These are phyloP conservation scores for Cryomyces minteri DNA, from an alignment of 495 filamentous ascomycete genomes.

Conservation along the genomic window DNA sequence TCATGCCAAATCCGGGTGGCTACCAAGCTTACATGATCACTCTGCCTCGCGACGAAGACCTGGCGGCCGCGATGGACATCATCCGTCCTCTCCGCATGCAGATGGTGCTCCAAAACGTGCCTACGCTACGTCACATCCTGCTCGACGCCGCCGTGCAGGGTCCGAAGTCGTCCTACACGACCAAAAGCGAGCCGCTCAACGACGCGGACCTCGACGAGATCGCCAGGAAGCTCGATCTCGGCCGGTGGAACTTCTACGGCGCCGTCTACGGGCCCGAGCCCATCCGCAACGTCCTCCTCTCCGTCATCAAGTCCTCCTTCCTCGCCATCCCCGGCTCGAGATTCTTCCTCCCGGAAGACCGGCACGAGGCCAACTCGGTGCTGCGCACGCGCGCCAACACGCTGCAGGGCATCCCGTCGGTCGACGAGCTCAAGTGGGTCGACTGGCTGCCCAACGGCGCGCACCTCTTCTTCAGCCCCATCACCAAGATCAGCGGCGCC, in stretches of 20 bases:
- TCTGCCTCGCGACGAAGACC: slow-evolving; percentile 31
- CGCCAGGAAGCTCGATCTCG: slow-evolving; percentile 21
- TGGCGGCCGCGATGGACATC: slow-evolving; percentile 31
- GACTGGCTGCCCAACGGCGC: slow-evolving; percentile 38
- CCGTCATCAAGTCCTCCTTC: slow-evolving; percentile 28
- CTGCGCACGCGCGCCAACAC: slow-evolving; percentile 23
- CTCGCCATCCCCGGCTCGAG: slow-evolving; percentile 23
- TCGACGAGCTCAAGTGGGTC: slow-evolving; percentile 34
- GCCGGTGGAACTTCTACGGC: slow-evolving; percentile 38
- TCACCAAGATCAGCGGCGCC: slow-evolving; percentile 29
- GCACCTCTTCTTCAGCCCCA: slow-evolving; percentile 38
- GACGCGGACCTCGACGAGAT: slow-evolving; percentile 19
- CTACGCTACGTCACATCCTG: slow-evolving; percentile 28
- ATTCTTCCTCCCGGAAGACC: slow-evolving; percentile 25
- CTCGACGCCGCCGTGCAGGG: slow-evolving; percentile 28
- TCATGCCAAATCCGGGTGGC: slow-evolving; percentile 31
- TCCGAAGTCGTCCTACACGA: not conserved
- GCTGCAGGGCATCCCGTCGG: slow-evolving; percentile 27
- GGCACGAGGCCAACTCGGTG: slow-evolving; percentile 13
- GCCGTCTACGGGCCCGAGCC: slow-evolving; percentile 30
- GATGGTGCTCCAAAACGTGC: slow-evolving; percentile 32
- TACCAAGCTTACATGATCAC: slow-evolving; percentile 34
- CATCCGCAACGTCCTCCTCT: slow-evolving; percentile 24
- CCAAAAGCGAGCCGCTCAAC: not conserved
- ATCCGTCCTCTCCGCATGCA: slow-evolving; percentile 30